phyloP scores from a whole-genome alignment of 306 rosid genomes.

The Malus domestica region ASM211411v1 NC_041793.1:45360501-45361000 shows the following conservation, averaged over 20 bases:
- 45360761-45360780: conserved; percentile 68
- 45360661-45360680: not conserved
- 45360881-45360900: conserved; percentile 26
- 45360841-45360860: conserved; percentile 52
- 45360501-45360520: conserved; percentile 55
- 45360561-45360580: not conserved
- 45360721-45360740: not conserved
- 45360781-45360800: conserved; percentile 72
- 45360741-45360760: conserved; percentile 45
- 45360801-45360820: conserved; percentile 50
- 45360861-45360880: conserved; percentile 45
- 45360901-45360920: not conserved
- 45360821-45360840: conserved; percentile 71
- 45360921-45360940: not conserved
- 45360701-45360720: not conserved
- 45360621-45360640: not conserved
- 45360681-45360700: not conserved
- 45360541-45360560: not conserved
- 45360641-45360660: too few relatives aligned
- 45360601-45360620: too few relatives aligned
- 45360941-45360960: not conserved
- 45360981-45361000: not conserved
- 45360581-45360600: not conserved
- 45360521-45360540: conserved; percentile 16
- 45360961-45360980: not conserved